These are phyloP conservation scores for Starmera pachycereana DNA, from an alignment of 805 yeast species.

Conservation along the genomic window DNA sequence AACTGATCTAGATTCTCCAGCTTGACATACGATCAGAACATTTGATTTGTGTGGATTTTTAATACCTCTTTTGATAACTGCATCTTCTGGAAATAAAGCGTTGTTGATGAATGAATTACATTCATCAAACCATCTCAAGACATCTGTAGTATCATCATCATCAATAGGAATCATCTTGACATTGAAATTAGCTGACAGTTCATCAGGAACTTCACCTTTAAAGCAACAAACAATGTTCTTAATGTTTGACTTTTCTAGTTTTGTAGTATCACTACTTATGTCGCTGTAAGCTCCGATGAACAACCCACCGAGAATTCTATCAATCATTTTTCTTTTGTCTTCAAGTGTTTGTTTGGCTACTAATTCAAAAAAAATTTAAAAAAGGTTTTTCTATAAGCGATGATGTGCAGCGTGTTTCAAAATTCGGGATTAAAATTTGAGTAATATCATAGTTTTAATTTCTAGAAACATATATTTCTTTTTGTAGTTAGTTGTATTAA, in stretches of 20 bases:
- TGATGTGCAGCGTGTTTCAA: too few relatives aligned
- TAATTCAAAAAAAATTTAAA: conserved; percentile 29
- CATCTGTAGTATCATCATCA: conserved; percentile 60
- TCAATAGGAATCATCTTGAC: conserved; percentile 55
- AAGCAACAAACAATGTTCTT: conserved; percentile 50
- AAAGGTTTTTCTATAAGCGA: too few relatives aligned
- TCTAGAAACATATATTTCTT: too few relatives aligned
- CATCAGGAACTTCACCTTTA: conserved; percentile 44
- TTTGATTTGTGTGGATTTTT: conserved; percentile 29
- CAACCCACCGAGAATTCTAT: conserved; percentile 60
- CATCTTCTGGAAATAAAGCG: conserved; percentile 41
- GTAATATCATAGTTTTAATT: too few relatives aligned
- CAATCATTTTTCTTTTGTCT: neutral
- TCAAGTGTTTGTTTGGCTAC: conserved; percentile 23
- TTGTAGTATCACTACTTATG: conserved; percentile 16
- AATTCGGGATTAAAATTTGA: too few relatives aligned
- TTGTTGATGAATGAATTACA: conserved; percentile 57
- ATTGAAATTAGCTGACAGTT: conserved; percentile 30
- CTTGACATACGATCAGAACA: conserved; percentile 70
- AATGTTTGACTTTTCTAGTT: neutral
- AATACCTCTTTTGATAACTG: conserved; percentile 16
- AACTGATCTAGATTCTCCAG: conserved; percentile 88
- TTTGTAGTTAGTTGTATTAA: too few relatives aligned
- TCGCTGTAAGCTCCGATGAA: conserved; percentile 68
- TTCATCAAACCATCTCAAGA: conserved; percentile 50